Conservation (phyloP, 164 flowering plant genomes). For the Paratinospora sagittata region DNA sequence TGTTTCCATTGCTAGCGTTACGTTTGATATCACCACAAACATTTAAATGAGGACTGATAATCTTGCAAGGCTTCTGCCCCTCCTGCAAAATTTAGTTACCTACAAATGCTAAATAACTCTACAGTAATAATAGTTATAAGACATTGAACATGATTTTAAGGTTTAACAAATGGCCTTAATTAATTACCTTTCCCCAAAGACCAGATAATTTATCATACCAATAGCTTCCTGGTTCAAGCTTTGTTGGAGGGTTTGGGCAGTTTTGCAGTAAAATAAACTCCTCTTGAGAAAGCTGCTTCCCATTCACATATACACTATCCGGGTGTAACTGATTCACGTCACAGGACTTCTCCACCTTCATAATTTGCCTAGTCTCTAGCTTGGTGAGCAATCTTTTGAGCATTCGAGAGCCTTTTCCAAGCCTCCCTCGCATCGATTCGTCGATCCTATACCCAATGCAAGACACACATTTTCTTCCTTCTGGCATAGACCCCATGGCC, state of each 20-base stretch:
- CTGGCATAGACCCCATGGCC: conserved; percentile 99
- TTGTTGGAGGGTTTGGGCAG: conserved; percentile 82
- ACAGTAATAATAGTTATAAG: not conserved
- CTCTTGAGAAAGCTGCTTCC: conserved; percentile 67
- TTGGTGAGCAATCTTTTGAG: conserved; percentile 71
- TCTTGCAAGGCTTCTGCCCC: conserved; percentile 74
- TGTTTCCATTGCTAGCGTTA: conserved; percentile 92
- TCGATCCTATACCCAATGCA: conserved; percentile 82
- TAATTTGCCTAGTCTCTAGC: conserved; percentile 65
- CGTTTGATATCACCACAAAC: conserved; percentile 66
- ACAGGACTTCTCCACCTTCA: conserved; percentile 86
- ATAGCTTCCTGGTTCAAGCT: conserved; percentile 87
- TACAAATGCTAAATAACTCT: conserved; percentile 14
- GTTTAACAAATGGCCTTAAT: not conserved
- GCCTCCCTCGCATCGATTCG: conserved; percentile 58
- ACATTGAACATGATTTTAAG: conserved; percentile 1
- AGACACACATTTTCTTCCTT: conserved; percentile 91
- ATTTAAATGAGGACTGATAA: conserved; percentile 72
- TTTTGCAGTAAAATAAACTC: conserved; percentile 61
- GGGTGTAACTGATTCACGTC: conserved; percentile 86
- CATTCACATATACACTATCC: conserved; percentile 69
- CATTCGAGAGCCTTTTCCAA: conserved; percentile 90
- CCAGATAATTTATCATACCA: conserved; percentile 99
- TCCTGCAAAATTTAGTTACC: conserved; percentile 49
- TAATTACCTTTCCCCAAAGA: conserved; percentile 96